Percentiles rank a stretch among this genome's conserved stretches.
These are phyloP conservation scores for Penicillium atrosanguineum DNA, from an alignment of 495 filamentous ascomycete species.

Conservation along the genomic window DNA sequence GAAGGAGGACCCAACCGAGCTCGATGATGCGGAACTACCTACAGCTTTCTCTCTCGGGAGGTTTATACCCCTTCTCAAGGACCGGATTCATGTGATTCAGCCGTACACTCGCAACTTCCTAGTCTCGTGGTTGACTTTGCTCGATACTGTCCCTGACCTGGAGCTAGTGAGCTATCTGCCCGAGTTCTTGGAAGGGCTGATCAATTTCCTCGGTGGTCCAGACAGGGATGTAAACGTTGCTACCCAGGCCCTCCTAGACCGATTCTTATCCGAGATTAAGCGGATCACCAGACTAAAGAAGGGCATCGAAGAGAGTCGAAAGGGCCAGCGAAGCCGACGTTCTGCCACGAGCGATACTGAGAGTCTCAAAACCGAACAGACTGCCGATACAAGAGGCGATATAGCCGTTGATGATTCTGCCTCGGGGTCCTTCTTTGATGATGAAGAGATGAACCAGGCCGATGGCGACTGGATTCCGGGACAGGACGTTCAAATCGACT, in stretches of 20 bases:
- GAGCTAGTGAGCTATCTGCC: conserved; percentile 92
- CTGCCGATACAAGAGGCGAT: conserved; percentile 34
- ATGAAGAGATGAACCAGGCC: conserved; percentile 59
- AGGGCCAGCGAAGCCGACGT: conserved; percentile 61
- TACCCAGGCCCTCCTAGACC: conserved; percentile 85
- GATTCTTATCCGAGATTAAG: conserved; percentile 92
- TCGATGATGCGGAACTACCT: conserved; percentile 58
- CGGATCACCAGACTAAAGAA: conserved; percentile 89
- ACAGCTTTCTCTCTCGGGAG: conserved; percentile 89
- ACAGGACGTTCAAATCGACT: conserved; percentile 93
- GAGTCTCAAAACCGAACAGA: conserved; percentile 54
- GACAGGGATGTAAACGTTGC: conserved; percentile 92
- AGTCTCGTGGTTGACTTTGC: conserved; percentile 90
- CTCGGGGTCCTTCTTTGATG: conserved; percentile 57
- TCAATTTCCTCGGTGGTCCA: conserved; percentile 87
- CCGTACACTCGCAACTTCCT: conserved; percentile 94
- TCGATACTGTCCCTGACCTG: conserved; percentile 96
- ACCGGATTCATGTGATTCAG: conserved; percentile 89
- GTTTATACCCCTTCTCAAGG: conserved; percentile 91
- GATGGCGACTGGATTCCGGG: conserved; percentile 97
- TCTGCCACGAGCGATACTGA: conserved; percentile 63
- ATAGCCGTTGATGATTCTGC: conserved; percentile 55
- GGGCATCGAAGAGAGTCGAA: conserved; percentile 83
- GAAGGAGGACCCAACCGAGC: conserved; percentile 46
- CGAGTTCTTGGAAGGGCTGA: conserved; percentile 84